Evolutionary conservation across 257 asterid genomes (phyloP), one percentile per base, ranked within the genome.

Genomic region (Przewalskia tangutica): DNA sequence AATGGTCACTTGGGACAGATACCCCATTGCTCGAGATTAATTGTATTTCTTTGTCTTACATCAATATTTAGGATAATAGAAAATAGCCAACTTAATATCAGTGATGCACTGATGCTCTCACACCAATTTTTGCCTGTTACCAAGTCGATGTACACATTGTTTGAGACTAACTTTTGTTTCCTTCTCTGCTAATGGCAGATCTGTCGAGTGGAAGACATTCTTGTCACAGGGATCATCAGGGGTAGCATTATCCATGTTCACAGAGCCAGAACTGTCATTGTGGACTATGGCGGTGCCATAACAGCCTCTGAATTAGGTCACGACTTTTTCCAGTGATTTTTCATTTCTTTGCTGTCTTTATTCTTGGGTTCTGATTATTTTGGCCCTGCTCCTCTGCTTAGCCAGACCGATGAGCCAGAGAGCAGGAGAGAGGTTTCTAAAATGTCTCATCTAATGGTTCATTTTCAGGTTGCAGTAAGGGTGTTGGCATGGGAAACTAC

Each of bases 201-300:
- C 59, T 95, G 98, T 83, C 97, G 98, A 58, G 98, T 95, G 82
- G 98, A 95, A 88, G 98, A 95, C 86, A 93, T 95, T 84, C 54
- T 90, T 87, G 97, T 95, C 84, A 88, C 82, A 84, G 98, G 98
- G 76, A 84, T 89, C 71, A 89, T 95, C 56, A 92, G 83, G 89
- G 98, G 98, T 85, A 95, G 98, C 87, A 84, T 95, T 84, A 87
- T 95, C 90, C 98, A 95, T 83, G 91, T 95, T 84, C 98, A 93
- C 90, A 89, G 98, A 90, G 95, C 98, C 78, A 89, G 98, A 87
- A 90, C 97, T 1, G 88, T 95, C 81, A 91, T 91, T 83, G 97
- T 95, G 85, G 93, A 91, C 80, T 77, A 86, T 79, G 90, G 78
- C 88, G 98, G 98, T 84, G 84, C 85, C 85, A 88, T 95, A 86